Base-by-base conservation (phyloP, 768 basidiomycete genomes). In the Termitomyces sp. region DNA sequence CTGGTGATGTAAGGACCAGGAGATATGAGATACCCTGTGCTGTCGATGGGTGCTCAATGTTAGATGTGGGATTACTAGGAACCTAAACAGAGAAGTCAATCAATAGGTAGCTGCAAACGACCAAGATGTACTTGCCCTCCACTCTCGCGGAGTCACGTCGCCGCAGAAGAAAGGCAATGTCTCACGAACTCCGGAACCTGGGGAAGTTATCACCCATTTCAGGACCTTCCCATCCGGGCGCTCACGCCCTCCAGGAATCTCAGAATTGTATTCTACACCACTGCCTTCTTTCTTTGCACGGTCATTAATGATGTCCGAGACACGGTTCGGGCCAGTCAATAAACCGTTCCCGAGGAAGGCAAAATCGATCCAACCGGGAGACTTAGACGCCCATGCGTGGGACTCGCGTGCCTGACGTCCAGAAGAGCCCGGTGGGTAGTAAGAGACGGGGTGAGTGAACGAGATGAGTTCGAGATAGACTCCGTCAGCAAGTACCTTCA, bases 161-260 rank as follows among this genome's bases (percentile, higher is more conserved):
- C 87, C 87, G 66, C 90, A 91, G 71, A 87, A 91, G 68, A 91
- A 91, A 7, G 89, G 89, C 17, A 86, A 70, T 1, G 67, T 65
- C 38, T 49, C 57, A 57, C 56, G 67, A 1, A 20, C 31, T 43
- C 25, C 29, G 10, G 86, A 76, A 4, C 75, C 70, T 2, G 86
- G 77, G 2, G 75, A 71, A 5, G 76, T 81, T 43, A 88, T 81
- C 45, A 85, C 67, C 88, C 89, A 91, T 66, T 82, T 70, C 50
- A 91, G 63, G 12, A 77, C 71, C 38, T 76, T 72, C 2, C 87
- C 88, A 60, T 89, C 86, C 0, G 77, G 71, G 31, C 84, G 76
- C 40, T 71, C 76, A 7, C 90, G 75, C 11, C 89, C 89, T 0
- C 87, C 87, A 0, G 70, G 65, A 8, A 70, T 68, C 61, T 87